phyloP scores from a whole-genome alignment of 768 basidiomycete genomes.

The Auricularia sp. region DNA sequence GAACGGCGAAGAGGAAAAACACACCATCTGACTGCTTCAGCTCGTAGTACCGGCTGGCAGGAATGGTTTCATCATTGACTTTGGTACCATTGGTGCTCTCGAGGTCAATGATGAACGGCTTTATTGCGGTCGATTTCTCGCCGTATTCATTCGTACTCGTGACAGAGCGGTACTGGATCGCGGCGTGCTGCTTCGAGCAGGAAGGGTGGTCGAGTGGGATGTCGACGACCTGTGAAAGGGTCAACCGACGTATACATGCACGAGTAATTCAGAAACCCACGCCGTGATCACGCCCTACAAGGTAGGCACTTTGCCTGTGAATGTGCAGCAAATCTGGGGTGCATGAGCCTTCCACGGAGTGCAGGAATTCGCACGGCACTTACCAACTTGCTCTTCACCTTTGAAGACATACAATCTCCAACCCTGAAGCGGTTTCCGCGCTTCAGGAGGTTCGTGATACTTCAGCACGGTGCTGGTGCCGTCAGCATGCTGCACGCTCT shows the following conservation, averaged over 20 bases:
- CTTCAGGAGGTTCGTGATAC: slow-evolving; percentile 98
- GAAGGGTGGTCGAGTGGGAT: slow-evolving; percentile 93
- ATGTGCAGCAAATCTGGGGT: slow-evolving; percentile 78
- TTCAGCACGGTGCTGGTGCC: slow-evolving; percentile 81
- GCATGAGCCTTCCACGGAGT: neutral
- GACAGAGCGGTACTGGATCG: slow-evolving; percentile 85
- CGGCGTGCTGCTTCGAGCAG: slow-evolving; percentile 97
- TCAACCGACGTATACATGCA: neutral
- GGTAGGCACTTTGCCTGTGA: slow-evolving; percentile 86
- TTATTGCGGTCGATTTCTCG: slow-evolving; percentile 26
- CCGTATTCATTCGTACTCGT: slow-evolving; percentile 85
- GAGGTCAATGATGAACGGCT: slow-evolving; percentile 94
- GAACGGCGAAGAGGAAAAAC: slow-evolving; percentile 15
- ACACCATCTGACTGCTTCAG: slow-evolving; percentile 68
- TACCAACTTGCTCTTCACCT: slow-evolving; percentile 84
- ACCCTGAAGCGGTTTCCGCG: slow-evolving; percentile 75
- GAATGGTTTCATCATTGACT: slow-evolving; percentile 82
- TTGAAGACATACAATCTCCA: slow-evolving; percentile 99
- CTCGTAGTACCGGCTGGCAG: slow-evolving; percentile 80
- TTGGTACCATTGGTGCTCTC: slow-evolving; percentile 96
- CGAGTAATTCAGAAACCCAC: slow-evolving; percentile 40
- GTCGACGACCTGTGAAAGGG: slow-evolving; percentile 28
- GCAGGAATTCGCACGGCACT: slow-evolving; percentile 17
- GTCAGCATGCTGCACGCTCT: slow-evolving; percentile 67
- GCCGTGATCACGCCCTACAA: slow-evolving; percentile 80